Conservation (phyloP, 257 asterid genomes). For the Apocynum venetum region DNA sequence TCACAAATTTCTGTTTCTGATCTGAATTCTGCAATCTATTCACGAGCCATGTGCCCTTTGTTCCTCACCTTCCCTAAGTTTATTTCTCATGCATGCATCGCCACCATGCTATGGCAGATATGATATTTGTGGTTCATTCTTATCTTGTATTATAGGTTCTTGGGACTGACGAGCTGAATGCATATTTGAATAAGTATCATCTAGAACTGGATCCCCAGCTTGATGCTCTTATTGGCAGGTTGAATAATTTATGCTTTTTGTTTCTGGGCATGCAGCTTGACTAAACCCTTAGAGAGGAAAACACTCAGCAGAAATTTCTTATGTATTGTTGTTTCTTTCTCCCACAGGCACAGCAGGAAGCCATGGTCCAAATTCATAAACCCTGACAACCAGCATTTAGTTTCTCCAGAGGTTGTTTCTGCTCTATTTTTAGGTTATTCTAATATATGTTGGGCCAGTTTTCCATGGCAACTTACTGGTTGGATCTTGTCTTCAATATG, state of each 20-base stretch:
- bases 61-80: not conserved
- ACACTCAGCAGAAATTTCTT: not conserved
- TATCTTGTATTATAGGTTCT: conserved; percentile 27
- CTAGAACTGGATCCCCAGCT: conserved; percentile 38
- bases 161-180: conserved; percentile 41
- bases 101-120: not conserved
- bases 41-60: not conserved
- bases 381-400: conserved; percentile 40
- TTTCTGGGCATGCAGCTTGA: not conserved
- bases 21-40: not conserved
- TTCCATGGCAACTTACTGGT: not conserved
- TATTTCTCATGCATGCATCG: not conserved
- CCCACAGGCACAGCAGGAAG: conserved; percentile 40
- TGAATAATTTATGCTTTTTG: not conserved
- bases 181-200: conserved; percentile 35
- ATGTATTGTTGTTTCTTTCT: conserved; percentile 9
- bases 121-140: not conserved
- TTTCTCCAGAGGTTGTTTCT: conserved; percentile 36
- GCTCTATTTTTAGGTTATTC: not conserved
- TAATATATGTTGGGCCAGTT: not conserved
- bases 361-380: conserved; percentile 41
- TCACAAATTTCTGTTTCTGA: not conserved
- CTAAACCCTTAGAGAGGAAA: not conserved
- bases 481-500: not conserved
- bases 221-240: conserved; percentile 43